Base-by-base conservation (phyloP, 148 eudicot genomes). In the Spergularia marina region DNA sequence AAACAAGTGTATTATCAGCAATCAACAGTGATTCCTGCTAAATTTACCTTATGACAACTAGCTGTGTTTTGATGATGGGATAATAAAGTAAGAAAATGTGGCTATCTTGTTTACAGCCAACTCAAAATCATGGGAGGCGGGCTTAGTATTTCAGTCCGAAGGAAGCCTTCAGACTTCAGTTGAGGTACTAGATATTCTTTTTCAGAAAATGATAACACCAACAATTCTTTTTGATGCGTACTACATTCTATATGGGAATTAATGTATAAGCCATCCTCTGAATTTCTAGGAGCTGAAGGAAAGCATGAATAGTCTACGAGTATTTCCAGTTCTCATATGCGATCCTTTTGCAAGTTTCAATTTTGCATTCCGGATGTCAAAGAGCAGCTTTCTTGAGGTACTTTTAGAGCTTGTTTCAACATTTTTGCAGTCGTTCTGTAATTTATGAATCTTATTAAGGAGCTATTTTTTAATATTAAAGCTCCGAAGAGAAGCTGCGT, bases 401-500 rank as follows among this genome's bases (percentile, higher is more conserved):
- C 44, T 71, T 36, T 71, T 34, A 44, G 59, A 47, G 44, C 72
- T 52, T 55, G 18, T 40, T 68, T 56, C 41, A 40, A 34, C 67
- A 16, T 36, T 15, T 41, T 30, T 78, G 21, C 12, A 13, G 57
- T 59, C 4, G 9, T 64, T 56, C 18, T 44, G 64, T 55, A 54
- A 51, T 65, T 59, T 71, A 52, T 70, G 58, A 41, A 12, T 41
- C 10, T 39, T 36, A 44, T 44, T 23, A 52, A 65, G 25, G 51
- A 52, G 4, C 36, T 30, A 62, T 47, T 69, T 25, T 15, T 68
- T 49, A 72, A 3, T 53, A 70, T 75, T 76, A 51, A 71, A 95
- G 99, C 92, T 95, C 25, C 96, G 82, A 59, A 85, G 82, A 15
- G 97, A 95, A 79, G 96, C 99, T 85, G 81, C 89, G 79, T 76